Conservation (phyloP, 2,329 filamentous ascomycete species). For the Calycina marina region DNA sequence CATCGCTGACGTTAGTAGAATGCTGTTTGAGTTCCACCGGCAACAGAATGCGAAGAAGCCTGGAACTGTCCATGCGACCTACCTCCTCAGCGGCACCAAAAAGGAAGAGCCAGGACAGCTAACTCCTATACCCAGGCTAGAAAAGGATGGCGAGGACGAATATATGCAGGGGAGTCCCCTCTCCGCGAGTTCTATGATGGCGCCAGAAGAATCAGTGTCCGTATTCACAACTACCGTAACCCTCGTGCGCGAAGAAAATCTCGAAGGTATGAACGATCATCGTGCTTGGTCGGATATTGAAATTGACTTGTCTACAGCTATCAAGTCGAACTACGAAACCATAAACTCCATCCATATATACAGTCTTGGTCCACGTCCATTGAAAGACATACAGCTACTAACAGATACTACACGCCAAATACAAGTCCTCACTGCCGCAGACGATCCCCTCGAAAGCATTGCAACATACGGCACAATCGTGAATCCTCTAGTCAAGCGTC, state of each 20-base stretch:
- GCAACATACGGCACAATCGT: slow-evolving; percentile 59
- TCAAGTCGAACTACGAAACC: slow-evolving; percentile 53
- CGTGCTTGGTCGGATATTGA: not conserved
- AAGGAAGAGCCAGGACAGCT: slow-evolving; percentile 23
- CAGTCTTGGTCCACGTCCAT: slow-evolving; percentile 57
- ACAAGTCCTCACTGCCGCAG: slow-evolving; percentile 35
- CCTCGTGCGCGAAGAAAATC: slow-evolving; percentile 56
- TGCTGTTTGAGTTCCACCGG: slow-evolving; percentile 74
- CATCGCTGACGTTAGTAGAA: slow-evolving; percentile 34
- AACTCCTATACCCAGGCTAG: slow-evolving; percentile 22
- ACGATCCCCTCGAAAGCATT: slow-evolving; percentile 43
- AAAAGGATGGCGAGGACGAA: slow-evolving; percentile 49
- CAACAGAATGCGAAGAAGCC: slow-evolving; percentile 63
- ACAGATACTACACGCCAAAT: slow-evolving; percentile 55
- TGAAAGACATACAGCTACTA: slow-evolving; percentile 58
- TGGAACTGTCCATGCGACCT: slow-evolving; percentile 77
- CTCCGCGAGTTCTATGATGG: slow-evolving; percentile 52
- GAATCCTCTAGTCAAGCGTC: slow-evolving; percentile 50
- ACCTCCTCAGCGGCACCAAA: slow-evolving; percentile 63
- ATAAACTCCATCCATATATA: slow-evolving; percentile 76
- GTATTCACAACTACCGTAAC: slow-evolving; percentile 44
- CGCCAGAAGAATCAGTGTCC: slow-evolving; percentile 33
- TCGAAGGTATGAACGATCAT: slow-evolving; percentile 40
- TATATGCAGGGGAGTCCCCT: slow-evolving; percentile 50
- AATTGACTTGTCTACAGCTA: slow-evolving; percentile 35